A percentile compares a stretch with the other conserved stretches of the same genome.
Evolutionary conservation across 352 stramenopile genomes (phyloP).

Genomic region (Phytophthora uliginosa): DNA sequence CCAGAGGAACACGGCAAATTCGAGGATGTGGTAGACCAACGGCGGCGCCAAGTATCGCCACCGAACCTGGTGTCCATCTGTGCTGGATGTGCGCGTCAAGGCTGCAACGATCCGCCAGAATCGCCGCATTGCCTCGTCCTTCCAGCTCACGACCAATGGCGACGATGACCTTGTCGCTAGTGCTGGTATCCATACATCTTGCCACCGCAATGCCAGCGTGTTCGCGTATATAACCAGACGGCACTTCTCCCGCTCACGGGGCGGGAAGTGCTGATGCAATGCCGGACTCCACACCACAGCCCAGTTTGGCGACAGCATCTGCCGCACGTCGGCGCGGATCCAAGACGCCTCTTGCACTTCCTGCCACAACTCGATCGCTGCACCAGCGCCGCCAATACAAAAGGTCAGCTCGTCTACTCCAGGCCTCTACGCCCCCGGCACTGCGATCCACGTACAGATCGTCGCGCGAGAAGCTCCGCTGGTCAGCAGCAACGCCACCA

Average conservation of each 20-base stretch:
- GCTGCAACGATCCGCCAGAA: constrained; percentile 25
- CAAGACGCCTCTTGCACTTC: constrained; percentile 35
- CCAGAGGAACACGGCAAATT: constrained; percentile 73
- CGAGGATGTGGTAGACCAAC: constrained; percentile 59
- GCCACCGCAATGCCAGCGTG: constrained; percentile 35
- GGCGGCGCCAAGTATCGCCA: constrained; percentile 61
- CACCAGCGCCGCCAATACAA: background rate
- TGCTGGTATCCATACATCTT: background rate
- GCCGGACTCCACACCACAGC: constrained; percentile 65
- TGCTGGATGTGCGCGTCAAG: constrained; percentile 2
- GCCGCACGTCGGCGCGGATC: constrained; percentile 48
- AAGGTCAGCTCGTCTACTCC: background rate
- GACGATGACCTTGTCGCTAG: constrained; percentile 6
- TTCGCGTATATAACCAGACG: constrained; percentile 69
- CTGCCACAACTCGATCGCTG: constrained; percentile 39
- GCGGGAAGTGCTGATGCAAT: constrained; percentile 64
- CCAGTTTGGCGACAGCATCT: constrained; percentile 65
- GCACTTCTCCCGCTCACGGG: constrained; percentile 65
- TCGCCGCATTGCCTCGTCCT: constrained; percentile 7
- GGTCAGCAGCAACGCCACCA: constrained; percentile 53
- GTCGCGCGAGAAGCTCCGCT: constrained; percentile 67
- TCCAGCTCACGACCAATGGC: constrained; percentile 5
- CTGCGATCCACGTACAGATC: constrained; percentile 25
- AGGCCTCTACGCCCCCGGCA: background rate
- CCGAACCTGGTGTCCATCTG: constrained; percentile 15